Percentiles rank a stretch among this genome's conserved stretches.
phyloP scores from a whole-genome alignment of 257 asterid genomes.

The Fraxinus cuspidata region DNA sequence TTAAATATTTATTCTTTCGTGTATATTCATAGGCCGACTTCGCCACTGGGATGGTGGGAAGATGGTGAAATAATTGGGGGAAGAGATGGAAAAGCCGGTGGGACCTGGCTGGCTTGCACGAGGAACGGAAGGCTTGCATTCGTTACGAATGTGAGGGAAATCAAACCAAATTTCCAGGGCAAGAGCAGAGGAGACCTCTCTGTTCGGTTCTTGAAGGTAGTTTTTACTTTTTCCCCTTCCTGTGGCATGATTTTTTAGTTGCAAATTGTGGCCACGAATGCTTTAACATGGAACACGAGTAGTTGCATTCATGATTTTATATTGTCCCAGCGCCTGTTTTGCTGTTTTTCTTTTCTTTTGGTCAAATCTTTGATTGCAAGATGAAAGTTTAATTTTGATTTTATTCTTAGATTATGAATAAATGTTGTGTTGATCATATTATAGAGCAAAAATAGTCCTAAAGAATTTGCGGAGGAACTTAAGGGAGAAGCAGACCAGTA shows the following conservation, averaged over 20 bases:
- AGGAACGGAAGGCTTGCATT: conserved; percentile 64
- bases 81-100: conserved; percentile 70
- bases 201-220: conserved; percentile 65
- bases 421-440: conserved; percentile 2
- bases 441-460: conserved; percentile 61
- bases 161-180: conserved; percentile 23
- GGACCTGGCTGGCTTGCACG: conserved; percentile 77
- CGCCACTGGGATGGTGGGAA: conserved; percentile 76
- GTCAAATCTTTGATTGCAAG: background rate
- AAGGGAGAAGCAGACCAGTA: conserved; percentile 48
- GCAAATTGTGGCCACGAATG: background rate
- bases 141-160: conserved; percentile 78
- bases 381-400: background rate
- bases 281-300: background rate
- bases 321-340: background rate
- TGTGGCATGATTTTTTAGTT: background rate
- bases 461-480: conserved; percentile 66
- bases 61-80: conserved; percentile 68
- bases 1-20: background rate
- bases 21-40: conserved; percentile 47
- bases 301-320: background rate
- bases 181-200: conserved; percentile 77
- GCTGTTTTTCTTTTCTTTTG: background rate
- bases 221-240: background rate
- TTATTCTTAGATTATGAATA: background rate